These are phyloP conservation scores for Cornus controversa DNA, from an alignment of 148 eudicot species.

Conservation along the genomic window DNA sequence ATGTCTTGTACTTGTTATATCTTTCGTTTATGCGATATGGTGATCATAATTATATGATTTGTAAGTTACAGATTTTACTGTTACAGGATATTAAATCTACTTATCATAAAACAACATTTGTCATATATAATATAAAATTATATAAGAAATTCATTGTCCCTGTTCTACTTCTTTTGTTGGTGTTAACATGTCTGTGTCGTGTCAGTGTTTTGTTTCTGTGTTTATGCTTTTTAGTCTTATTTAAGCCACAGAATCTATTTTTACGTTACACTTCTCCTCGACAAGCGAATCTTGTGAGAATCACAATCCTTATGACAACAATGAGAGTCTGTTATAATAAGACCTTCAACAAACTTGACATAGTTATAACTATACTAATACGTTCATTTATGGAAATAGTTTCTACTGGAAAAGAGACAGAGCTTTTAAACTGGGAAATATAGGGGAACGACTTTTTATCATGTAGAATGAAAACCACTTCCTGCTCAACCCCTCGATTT, in stretches of 20 bases:
- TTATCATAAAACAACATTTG: too few relatives aligned
- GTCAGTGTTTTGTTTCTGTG: too few relatives aligned
- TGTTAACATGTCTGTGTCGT: too few relatives aligned
- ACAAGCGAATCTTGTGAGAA: not conserved
- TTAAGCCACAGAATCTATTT: not conserved
- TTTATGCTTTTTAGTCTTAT: not conserved
- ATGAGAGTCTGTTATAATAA: not conserved
- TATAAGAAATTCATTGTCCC: too few relatives aligned
- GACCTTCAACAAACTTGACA: not conserved
- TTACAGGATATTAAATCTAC: too few relatives aligned
- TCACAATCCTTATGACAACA: not conserved
- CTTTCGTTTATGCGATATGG: too few relatives aligned
- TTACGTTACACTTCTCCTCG: not conserved
- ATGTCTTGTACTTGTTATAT: too few relatives aligned
- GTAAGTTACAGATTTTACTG: too few relatives aligned
- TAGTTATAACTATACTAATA: not conserved
- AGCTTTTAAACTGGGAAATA: not conserved
- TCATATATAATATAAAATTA: too few relatives aligned
- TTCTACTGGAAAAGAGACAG: not conserved
- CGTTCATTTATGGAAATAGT: not conserved
- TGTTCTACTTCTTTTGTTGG: too few relatives aligned
- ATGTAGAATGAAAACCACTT: not conserved
- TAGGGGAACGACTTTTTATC: too few relatives aligned
- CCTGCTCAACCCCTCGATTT: not conserved
- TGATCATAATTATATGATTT: too few relatives aligned